phyloP scores from a whole-genome alignment of 2,329 filamentous ascomycete species.

The Metarhizium humberi region DNA sequence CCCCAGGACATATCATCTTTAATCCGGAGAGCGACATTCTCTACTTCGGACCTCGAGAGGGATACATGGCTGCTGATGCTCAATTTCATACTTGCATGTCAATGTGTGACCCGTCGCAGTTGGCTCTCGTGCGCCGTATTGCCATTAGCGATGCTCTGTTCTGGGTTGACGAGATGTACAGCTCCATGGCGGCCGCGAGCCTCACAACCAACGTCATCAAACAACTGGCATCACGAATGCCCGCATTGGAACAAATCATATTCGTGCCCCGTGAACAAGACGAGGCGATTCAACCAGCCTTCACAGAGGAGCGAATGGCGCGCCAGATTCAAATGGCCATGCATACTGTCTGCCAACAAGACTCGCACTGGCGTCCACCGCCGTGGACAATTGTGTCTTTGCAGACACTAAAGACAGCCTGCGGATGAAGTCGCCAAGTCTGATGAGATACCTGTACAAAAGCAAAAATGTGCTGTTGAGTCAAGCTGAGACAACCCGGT shows the following conservation, averaged over 20 bases:
- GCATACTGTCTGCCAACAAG: constrained; percentile 18
- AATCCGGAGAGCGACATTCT: constrained; percentile 32
- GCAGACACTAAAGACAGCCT: constrained; percentile 1
- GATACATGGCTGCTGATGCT: constrained; percentile 34
- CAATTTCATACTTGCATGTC: constrained; percentile 35
- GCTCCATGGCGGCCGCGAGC: constrained; percentile 28
- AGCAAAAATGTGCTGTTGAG: background rate
- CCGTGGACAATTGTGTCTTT: constrained; percentile 27
- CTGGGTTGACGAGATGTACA: constrained; percentile 25
- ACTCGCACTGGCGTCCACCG: constrained; percentile 23
- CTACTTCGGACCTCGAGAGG: constrained; percentile 36
- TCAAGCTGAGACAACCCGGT: background rate
- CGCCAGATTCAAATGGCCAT: constrained; percentile 28
- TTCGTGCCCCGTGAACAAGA: constrained; percentile 33
- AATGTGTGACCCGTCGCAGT: constrained; percentile 30
- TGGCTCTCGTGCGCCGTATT: constrained; percentile 29
- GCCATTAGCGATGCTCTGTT: constrained; percentile 38
- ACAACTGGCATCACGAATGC: constrained; percentile 28
- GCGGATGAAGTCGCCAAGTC: constrained; percentile 1
- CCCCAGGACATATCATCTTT: constrained; percentile 32
- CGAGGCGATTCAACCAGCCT: constrained; percentile 17
- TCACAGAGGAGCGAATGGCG: constrained; percentile 25
- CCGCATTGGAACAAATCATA: constrained; percentile 30
- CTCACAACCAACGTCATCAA: constrained; percentile 30
- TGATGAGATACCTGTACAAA: background rate